Conservation (phyloP, 352 stramenopile species). For the Peronospora destructor region DNA sequence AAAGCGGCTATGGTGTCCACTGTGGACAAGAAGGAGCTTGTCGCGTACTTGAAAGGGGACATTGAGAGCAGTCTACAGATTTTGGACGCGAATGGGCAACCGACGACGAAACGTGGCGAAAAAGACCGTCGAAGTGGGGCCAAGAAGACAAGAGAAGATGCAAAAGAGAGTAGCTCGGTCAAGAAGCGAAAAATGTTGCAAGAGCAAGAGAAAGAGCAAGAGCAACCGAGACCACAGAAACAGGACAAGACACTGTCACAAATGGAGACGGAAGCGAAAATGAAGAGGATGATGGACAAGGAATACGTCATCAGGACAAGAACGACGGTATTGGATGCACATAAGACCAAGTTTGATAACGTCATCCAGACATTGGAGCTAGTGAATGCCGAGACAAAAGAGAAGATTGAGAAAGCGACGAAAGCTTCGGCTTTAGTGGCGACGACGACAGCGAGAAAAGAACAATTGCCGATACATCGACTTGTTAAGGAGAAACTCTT, state of each 20-base stretch:
- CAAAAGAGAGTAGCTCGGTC: conserved; percentile 20
- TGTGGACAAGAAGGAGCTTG: conserved; percentile 84
- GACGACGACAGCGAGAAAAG: conserved; percentile 37
- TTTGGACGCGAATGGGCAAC: conserved; percentile 21
- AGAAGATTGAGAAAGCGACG: conserved; percentile 81
- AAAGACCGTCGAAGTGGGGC: conserved; percentile 9
- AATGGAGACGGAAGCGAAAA: conserved; percentile 30
- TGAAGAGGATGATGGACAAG: conserved; percentile 63
- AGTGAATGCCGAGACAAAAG: conserved; percentile 79
- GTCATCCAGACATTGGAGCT: conserved; percentile 74
- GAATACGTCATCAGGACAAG: conserved; percentile 59
- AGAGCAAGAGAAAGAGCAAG: conserved; percentile 17
- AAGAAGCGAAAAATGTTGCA: conserved; percentile 37
- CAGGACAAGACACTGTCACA: conserved; percentile 32
- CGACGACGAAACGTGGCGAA: conserved; percentile 4
- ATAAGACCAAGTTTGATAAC: conserved; percentile 79
- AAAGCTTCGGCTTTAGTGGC: conserved; percentile 55
- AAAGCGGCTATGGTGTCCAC: conserved; percentile 79
- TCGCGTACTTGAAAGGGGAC: conserved; percentile 79
- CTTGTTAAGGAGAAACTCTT: conserved; percentile 76
- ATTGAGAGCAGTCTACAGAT: conserved; percentile 77
- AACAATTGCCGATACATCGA: conserved; percentile 55
- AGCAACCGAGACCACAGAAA: conserved; percentile 24
- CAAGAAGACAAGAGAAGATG: conserved; percentile 9
- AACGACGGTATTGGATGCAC: conserved; percentile 68